Evolutionary conservation across 768 basidiomycete genomes (phyloP), one percentile per base, ranked within the genome.

Genomic region (Polyporus arcularius): DNA sequence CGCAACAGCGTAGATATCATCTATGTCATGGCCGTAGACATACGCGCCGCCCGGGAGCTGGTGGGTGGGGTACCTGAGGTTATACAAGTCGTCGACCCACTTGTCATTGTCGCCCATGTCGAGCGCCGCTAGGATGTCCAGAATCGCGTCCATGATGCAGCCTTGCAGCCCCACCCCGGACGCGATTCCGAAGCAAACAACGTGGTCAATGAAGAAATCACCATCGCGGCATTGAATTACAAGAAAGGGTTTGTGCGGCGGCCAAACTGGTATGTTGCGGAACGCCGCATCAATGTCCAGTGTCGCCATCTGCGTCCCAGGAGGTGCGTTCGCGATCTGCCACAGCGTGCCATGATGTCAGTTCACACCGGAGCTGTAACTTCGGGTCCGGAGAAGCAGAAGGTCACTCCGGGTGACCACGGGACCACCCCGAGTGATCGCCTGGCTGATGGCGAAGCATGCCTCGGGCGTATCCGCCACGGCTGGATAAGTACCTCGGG

Each of bases 11-110:
- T 58, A 52, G 39, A 58, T 51, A 26, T 51, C 41, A 2, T 42
- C 60, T 0, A 51, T 14, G 0, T 28, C 31, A 26, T 61, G 42
- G 15, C 35, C 60, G 39, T 57, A 63, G 0, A 7, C 12, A 11
- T 55, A 64, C 4, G 5, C 2, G 3, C 32, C 55, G 4, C 5
- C 21, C 1, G 18, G 1, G 7, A 40, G 26, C 16, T 42, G 32
- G 26, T 31, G 26, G 4, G 35, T 40, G 1, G 55, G 61, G n/a
- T 47, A 38, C 1, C 41, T 40, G 4, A 57, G n/a, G 50, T 53
- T 52, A 31, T 4, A 14, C 14, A 57, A 30, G 51, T 57, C 61
- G 42, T 62, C 61, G 3, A 57, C 61, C 55, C 55, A 62, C 26
- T 62, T 62, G 28, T 41, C 43, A n/a, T 41, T 50, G 6, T 41